Base-by-base conservation (phyloP, 2,329 filamentous ascomycete species). In the Ceratocystis diversiconidia region DNA sequence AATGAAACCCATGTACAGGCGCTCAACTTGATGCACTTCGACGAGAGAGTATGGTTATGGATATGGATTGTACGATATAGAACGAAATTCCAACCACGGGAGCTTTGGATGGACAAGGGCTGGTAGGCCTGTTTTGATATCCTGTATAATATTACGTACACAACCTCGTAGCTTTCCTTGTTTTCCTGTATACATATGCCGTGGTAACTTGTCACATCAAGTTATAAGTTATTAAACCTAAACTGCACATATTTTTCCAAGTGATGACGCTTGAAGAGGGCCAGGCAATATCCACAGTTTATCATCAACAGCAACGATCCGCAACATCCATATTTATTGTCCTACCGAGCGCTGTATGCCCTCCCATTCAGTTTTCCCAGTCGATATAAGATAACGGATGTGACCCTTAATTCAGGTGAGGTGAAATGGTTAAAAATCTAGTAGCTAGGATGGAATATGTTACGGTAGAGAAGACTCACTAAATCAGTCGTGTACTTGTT, bases 321-420 rank as follows among this genome's bases (percentile, higher is more conserved):
- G 46, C n/a, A 50, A 3, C n/a, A 50, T 12, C 48, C 19, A 5
- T 15, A 5, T 43, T 59, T 48, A 71, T 52, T 79, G 78, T 67
- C 75, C 74, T 72, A 83, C 80, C 74, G 81, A 82, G 69, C 79
- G 75, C 74, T 80, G 82, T 80, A 85, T 85, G 64, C 73, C 77
- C 70, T 86, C 82, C 83, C 84, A 86, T 71, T 86, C 80, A 30
- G 82, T 84, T 75, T 84, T 86, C 64, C 84, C 84, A 2, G 80
- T 85, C 8, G 83, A 85, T 66, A 86, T 73, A 46, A 87, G 78
- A 72, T 86, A 86, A 66, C 81, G 78, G 69, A 86, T 83, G 70
- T 86, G 84, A 69, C 75, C 74, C 82, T 84, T n/a, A 25, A 52
- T 46, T 4, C 12, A 5, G 36, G 36, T 15, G 10, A 15, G 10